Percentiles rank a stretch among this genome's conserved stretches.
phyloP scores from a whole-genome alignment of 805 yeast genomes.

The Naumovozyma dairenensis region DNA sequence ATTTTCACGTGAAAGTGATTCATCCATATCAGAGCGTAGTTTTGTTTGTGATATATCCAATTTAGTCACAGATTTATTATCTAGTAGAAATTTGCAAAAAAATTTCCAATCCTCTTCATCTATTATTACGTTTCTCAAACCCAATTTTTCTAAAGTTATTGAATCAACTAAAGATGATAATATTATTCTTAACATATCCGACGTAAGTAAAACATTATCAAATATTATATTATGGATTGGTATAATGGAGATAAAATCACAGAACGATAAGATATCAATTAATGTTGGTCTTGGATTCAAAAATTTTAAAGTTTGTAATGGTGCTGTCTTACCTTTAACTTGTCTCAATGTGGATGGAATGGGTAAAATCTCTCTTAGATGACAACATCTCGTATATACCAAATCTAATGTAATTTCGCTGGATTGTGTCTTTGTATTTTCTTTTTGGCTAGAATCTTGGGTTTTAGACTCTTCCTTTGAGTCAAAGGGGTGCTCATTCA shows the following conservation, averaged over 20 bases:
- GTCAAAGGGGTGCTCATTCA: conserved; percentile 47
- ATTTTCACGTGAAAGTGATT: conserved; percentile 45
- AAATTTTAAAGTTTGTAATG: conserved; percentile 60
- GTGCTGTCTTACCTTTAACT: conserved; percentile 66
- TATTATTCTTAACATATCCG: conserved; percentile 69
- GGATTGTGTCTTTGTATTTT: conserved; percentile 21
- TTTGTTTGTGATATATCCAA: conserved; percentile 64
- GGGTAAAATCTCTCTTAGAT: conserved; percentile 81
- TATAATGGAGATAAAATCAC: conserved; percentile 79
- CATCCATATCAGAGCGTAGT: conserved; percentile 29
- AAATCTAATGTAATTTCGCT: conserved; percentile 42
- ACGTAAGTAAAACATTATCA: conserved; percentile 68
- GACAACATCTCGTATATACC: conserved; percentile 87
- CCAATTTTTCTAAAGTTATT: conserved; percentile 56
- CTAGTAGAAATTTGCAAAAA: conserved; percentile 63
- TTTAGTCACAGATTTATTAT: conserved; percentile 47
- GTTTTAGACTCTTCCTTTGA: conserved; percentile 18
- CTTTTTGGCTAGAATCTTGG: conserved; percentile 14
- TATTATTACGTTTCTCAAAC: conserved; percentile 70
- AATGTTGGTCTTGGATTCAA: conserved; percentile 84
- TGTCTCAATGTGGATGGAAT: conserved; percentile 83
- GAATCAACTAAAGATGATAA: conserved; percentile 61
- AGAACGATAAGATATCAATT: conserved; percentile 78
- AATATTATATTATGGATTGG: conserved; percentile 67
- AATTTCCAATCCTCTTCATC: conserved; percentile 67